These are phyloP conservation scores for Mycena capillaripes DNA, from an alignment of 768 basidiomycete species.

Conservation along the genomic window DNA sequence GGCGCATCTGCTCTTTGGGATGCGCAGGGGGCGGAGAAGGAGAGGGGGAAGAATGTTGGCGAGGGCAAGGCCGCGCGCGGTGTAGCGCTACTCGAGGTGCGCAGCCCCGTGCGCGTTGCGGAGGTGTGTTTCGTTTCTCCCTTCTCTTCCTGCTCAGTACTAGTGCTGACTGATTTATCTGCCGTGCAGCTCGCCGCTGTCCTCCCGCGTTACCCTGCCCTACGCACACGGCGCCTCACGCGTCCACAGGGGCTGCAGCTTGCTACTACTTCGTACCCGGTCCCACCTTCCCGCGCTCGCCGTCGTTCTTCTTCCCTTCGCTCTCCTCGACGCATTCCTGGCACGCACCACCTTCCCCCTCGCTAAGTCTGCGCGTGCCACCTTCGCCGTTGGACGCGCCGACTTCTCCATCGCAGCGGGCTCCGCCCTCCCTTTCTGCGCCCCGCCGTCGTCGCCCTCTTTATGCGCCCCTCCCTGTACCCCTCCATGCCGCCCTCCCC, in stretches of 20 bases:
- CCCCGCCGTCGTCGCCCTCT: slow-evolving; percentile 1
- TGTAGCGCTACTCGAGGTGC: slow-evolving; percentile 32
- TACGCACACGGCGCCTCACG: slow-evolving; percentile 31
- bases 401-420: neutral
- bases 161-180: neutral
- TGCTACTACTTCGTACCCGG: neutral
- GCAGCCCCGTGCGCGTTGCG: slow-evolving; percentile 26
- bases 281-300: slow-evolving; percentile 23
- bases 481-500: slow-evolving; percentile 1
- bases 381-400: neutral
- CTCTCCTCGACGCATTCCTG: neutral
- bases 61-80: neutral
- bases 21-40: neutral
- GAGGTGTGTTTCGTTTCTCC: slow-evolving; percentile 16
- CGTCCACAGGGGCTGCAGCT: slow-evolving; percentile 4
- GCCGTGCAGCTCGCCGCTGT: slow-evolving; percentile 21
- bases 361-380: neutral
- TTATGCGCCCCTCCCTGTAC: neutral
- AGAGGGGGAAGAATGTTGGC: too few relatives aligned
- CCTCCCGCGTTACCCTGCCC: slow-evolving; percentile 32
- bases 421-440: slow-evolving; percentile 3
- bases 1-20: slow-evolving; percentile 30
- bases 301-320: slow-evolving; percentile 23
- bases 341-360: neutral
- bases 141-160: too few relatives aligned